phyloP scores from a whole-genome alignment of 306 rosid genomes.

The Vigna reflexopilosa region DNA sequence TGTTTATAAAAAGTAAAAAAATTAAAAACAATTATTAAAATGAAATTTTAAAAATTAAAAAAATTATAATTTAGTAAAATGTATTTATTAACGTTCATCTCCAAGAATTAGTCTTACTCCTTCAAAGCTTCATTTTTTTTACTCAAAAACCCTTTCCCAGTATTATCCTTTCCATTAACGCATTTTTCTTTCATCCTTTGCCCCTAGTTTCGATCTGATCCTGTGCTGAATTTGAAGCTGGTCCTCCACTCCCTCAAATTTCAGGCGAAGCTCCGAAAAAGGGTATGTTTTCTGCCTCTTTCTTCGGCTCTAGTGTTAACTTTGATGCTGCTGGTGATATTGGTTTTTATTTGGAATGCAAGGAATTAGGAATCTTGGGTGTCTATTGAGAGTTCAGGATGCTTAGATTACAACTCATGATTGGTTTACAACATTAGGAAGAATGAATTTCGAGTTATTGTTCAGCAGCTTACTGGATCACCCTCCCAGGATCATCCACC shows the following conservation, averaged over 20 bases:
- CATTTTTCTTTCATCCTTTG: neutral
- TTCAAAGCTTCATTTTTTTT: constrained; percentile 44
- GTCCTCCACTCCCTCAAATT: constrained; percentile 22
- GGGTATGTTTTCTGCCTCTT: constrained; percentile 52
- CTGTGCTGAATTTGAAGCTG: constrained; percentile 37
- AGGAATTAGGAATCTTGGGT: constrained; percentile 33
- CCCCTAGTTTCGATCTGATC: constrained; percentile 31
- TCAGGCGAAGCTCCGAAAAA: constrained; percentile 26
- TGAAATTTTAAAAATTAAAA: too few species aligned
- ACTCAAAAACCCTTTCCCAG: neutral
- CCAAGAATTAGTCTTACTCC: constrained; percentile 9
- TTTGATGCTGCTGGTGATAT: constrained; percentile 47
- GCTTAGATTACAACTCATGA: constrained; percentile 34
- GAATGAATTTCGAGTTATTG: constrained; percentile 88
- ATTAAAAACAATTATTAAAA: too few species aligned
- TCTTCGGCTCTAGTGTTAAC: constrained; percentile 50
- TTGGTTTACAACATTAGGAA: constrained; percentile 86
- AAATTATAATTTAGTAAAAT: too few species aligned
- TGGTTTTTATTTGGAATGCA: constrained; percentile 17
- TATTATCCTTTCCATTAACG: neutral
- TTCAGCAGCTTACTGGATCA: constrained; percentile 96
- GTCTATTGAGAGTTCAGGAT: constrained; percentile 36
- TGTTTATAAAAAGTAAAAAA: too few species aligned
- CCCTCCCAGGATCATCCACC: constrained; percentile 84
- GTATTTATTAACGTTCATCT: constrained; percentile 13